Base-by-base conservation (phyloP, 1,284 basidiomycete species). In the Vanrija sp. region DNA sequence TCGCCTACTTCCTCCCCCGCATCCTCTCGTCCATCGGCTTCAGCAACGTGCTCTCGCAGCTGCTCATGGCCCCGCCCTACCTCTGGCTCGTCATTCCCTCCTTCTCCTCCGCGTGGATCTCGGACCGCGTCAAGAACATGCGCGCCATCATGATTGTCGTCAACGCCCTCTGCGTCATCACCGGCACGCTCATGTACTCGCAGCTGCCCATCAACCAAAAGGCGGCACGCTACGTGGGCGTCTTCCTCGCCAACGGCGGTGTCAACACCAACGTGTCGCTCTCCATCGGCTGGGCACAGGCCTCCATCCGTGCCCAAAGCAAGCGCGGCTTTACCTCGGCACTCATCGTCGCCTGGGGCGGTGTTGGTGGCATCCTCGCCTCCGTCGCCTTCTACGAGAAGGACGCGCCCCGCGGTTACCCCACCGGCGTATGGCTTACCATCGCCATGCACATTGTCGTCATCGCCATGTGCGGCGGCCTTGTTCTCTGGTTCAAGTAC, bases 231-330 rank as follows among this genome's bases (percentile, higher is more conserved):
- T 75, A 76, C 69, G 68, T 72, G 57, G 76, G 77, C 6, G 63
- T 71, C 38, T 79, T 79, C 72, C 60, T 79, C 21, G 52, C 58
- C 0, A 55, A 76, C 46, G 71, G 70, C 47, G 77, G 76, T 19
- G 55, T 46, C 42, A 55, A 66, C 60, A 54, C 62, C 46, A 72
- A 69, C 58, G 62, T 71, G 8, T 72, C 74, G 6, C 66, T 69
- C 43, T 63, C 69, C 39, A 53, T 72, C 34, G 64, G 69, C 5
- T 75, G 72, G 65, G 67, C 69, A 43, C 70, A 74, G 58, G 75
- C 74, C 63, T 78, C 78, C 66, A 74, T 80, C 39, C 72, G 73
- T 14, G 66, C 70, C n/a, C 74, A 79, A 60, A 69, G 70, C 26
- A 78, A 79, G 59, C 61, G 66, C 38, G 63, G 67, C 18, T 72